phyloP scores from a whole-genome alignment of 225 moss, liverwort and hornwort species.

The Straminergon stramineum region DNA sequence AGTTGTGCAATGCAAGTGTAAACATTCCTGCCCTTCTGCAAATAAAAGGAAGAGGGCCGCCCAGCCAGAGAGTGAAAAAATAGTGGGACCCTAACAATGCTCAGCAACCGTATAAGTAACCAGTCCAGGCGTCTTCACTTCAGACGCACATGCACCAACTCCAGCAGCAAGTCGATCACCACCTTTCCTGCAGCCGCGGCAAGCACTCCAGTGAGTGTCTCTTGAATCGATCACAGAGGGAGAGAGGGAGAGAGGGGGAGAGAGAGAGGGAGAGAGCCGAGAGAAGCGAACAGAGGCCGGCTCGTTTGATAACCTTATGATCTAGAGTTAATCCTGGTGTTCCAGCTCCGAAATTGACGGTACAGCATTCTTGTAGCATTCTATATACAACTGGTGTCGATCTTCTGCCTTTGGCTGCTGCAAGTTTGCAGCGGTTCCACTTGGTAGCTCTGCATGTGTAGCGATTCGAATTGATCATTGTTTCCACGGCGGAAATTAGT shows the following conservation, averaged over 20 bases:
- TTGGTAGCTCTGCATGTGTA: background rate
- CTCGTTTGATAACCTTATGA: background rate
- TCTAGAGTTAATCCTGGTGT: background rate
- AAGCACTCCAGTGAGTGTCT: background rate
- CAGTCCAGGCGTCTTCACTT: background rate
- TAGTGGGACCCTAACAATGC: conserved; percentile 6
- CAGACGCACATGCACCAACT: background rate
- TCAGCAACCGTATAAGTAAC: conserved; percentile 13
- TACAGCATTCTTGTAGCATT: background rate
- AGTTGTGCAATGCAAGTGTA: background rate
- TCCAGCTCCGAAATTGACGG: background rate
- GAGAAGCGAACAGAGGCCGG: background rate
- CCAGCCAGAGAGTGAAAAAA: background rate
- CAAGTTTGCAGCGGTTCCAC: background rate
- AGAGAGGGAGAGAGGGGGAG: background rate
- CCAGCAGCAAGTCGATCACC: background rate
- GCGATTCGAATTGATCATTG: background rate
- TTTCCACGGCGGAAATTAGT: background rate
- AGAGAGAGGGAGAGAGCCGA: background rate
- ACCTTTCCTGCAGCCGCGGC: background rate
- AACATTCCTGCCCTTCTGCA: background rate
- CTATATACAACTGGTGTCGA: background rate
- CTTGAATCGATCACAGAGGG: background rate
- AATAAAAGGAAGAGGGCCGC: background rate
- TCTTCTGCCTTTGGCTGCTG: background rate